Conservation (phyloP, 441 rosid genomes). For the Arabidopsis lyrata region DNA sequence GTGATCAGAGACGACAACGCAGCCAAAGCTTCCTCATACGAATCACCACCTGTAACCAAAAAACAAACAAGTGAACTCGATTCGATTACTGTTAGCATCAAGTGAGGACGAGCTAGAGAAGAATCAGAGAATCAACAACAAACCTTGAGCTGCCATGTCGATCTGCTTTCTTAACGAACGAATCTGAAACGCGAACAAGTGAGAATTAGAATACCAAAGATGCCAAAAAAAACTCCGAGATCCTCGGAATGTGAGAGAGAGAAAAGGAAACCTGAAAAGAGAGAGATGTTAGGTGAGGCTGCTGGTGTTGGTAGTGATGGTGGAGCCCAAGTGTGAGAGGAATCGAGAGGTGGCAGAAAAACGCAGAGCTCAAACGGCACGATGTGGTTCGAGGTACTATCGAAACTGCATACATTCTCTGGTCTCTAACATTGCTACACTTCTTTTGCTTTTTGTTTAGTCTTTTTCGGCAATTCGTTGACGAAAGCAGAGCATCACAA, state of each 20-base stretch:
- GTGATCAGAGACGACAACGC: slow-evolving; percentile 89
- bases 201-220: slow-evolving; percentile 1
- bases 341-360: slow-evolving; percentile 40
- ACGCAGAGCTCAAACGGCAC: slow-evolving; percentile 42
- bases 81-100: slow-evolving; percentile 3
- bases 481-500: neutral
- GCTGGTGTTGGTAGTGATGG: slow-evolving; percentile 35
- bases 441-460: slow-evolving; percentile 24
- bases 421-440: neutral
- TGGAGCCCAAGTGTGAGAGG: slow-evolving; percentile 40
- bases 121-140: neutral
- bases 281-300: slow-evolving; percentile 35
- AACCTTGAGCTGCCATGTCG: slow-evolving; percentile 46
- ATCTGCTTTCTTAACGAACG: slow-evolving; percentile 42
- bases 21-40: slow-evolving; percentile 81
- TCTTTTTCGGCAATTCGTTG: slow-evolving; percentile 8
- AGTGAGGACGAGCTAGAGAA: slow-evolving; percentile 15
- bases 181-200: slow-evolving; percentile 34
- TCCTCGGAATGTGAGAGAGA: slow-evolving; percentile 11
- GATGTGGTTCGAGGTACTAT: slow-evolving; percentile 34
- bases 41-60: slow-evolving; percentile 35
- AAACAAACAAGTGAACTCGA: slow-evolving; percentile 32
- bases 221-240: slow-evolving; percentile 20
- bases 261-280: slow-evolving; percentile 34
- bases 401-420: slow-evolving; percentile 44